Evolutionary conservation across 176 grass and related monocot species (phyloP).

Genomic region (Zea luxurians): DNA sequence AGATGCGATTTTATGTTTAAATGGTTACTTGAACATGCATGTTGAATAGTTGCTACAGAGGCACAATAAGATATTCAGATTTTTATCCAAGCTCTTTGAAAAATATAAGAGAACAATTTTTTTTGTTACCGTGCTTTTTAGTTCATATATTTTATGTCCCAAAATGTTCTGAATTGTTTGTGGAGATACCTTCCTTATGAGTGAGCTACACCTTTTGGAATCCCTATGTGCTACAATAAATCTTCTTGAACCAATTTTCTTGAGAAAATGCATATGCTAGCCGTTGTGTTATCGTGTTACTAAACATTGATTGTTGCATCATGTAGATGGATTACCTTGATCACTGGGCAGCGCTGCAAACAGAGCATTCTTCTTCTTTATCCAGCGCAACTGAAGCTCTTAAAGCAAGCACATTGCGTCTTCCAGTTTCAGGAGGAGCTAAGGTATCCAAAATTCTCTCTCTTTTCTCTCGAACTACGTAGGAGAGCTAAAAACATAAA

Average conservation of each 20-base stretch:
- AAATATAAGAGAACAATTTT: neutral
- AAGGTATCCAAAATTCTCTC: slow-evolving; percentile 44
- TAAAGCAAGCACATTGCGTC: slow-evolving; percentile 78
- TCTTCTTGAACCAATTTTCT: slow-evolving; percentile 10
- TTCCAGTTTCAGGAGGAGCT: slow-evolving; percentile 90
- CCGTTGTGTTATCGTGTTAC: neutral
- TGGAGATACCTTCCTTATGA: slow-evolving; percentile 16
- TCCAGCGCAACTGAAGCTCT: slow-evolving; percentile 82
- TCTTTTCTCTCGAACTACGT: too few species aligned
- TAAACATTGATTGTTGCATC: slow-evolving; percentile 28
- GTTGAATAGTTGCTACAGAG: slow-evolving; percentile 6
- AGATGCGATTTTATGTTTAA: slow-evolving; percentile 25
- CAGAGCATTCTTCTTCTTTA: slow-evolving; percentile 65
- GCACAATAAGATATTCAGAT: neutral
- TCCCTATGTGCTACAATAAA: neutral
- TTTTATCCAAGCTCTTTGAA: neutral
- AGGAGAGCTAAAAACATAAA: neutral
- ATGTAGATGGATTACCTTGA: slow-evolving; percentile 72
- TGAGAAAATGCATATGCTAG: slow-evolving; percentile 8
- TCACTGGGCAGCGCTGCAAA: slow-evolving; percentile 60
- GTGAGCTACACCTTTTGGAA: neutral
- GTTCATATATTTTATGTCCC: slow-evolving; percentile 1
- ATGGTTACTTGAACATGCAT: slow-evolving; percentile 15
- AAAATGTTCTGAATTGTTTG: slow-evolving; percentile 18
- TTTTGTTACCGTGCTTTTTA: slow-evolving; percentile 15